A percentile compares a stretch with the other conserved stretches of the same genome.
Conservation (phyloP, 2,329 filamentous ascomycete species). For the Alternaria infectoria region DNA sequence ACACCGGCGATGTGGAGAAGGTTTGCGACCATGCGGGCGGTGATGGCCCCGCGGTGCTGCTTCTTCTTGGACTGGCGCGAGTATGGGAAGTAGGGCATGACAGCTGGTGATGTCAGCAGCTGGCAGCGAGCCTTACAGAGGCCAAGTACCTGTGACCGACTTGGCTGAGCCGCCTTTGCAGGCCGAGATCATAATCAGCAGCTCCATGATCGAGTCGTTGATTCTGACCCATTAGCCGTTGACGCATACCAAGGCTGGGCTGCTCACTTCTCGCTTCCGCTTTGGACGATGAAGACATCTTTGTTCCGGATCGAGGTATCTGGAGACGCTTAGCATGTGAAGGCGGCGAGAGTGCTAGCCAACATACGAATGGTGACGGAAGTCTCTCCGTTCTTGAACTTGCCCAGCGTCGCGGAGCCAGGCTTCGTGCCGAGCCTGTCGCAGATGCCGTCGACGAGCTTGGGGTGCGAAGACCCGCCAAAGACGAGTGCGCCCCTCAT, state of each 20-base stretch:
- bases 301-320: conserved; percentile 84
- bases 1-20: conserved; percentile 91
- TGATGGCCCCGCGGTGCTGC: conserved; percentile 93
- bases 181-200: conserved; percentile 98
- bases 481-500: conserved; percentile 74
- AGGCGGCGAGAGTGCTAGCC: not conserved
- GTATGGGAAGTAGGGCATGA: conserved; percentile 97
- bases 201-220: conserved; percentile 99
- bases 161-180: conserved; percentile 98
- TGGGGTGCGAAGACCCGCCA: conserved; percentile 69
- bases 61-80: conserved; percentile 99
- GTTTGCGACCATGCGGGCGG: conserved; percentile 95
- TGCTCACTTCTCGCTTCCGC: conserved; percentile 77
- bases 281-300: conserved; percentile 98
- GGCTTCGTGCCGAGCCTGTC: conserved; percentile 67
- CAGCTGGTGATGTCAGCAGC: conserved; percentile 61
- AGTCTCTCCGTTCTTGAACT: conserved; percentile 74
- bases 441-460: conserved; percentile 69
- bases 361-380: conserved; percentile 68
- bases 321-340: conserved; percentile 34
- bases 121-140: conserved; percentile 8
- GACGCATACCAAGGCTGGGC: conserved; percentile 6
- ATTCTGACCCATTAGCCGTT: conserved; percentile 60
- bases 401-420: conserved; percentile 66
- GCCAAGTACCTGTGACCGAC: conserved; percentile 83